phyloP scores from a whole-genome alignment of 345 rosid genomes.

The Salix exigua region DNA sequence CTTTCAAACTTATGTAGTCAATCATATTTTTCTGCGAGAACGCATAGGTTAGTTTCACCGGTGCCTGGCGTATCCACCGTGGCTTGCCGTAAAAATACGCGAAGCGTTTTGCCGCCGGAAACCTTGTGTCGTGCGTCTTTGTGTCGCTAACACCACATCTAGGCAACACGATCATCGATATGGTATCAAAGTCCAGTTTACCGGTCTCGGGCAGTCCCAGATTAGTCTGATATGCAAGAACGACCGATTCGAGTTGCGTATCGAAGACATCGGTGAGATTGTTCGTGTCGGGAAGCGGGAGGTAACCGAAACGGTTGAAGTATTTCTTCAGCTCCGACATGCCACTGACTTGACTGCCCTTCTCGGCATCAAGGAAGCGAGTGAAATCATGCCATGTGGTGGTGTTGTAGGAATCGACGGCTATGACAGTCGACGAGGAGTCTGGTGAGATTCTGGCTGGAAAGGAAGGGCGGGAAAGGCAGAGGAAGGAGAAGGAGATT shows the following conservation, averaged over 20 bases:
- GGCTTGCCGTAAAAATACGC: slow-evolving; percentile 70
- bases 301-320: slow-evolving; percentile 80
- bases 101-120: slow-evolving; percentile 46
- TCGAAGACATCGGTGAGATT: slow-evolving; percentile 66
- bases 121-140: not conserved
- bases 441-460: slow-evolving; percentile 47
- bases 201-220: slow-evolving; percentile 69
- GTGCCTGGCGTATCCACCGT: slow-evolving; percentile 50
- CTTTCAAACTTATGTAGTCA: slow-evolving; percentile 44
- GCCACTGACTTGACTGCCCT: slow-evolving; percentile 66
- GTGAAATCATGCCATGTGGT: slow-evolving; percentile 74
- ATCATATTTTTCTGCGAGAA: slow-evolving; percentile 50
- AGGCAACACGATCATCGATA: slow-evolving; percentile 57
- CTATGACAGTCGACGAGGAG: slow-evolving; percentile 28
- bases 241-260: slow-evolving; percentile 43
- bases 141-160: slow-evolving; percentile 74
- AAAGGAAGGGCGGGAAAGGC: slow-evolving; percentile 25
- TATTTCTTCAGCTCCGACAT: slow-evolving; percentile 81
- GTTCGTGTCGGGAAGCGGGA: slow-evolving; percentile 16
- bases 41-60: slow-evolving; percentile 60
- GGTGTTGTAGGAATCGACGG: slow-evolving; percentile 17
- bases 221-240: slow-evolving; percentile 53
- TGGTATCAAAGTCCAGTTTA: slow-evolving; percentile 57
- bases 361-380: slow-evolving; percentile 60
- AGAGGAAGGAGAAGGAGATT: slow-evolving; percentile 18